Evolutionary conservation across 1,284 basidiomycete genomes (phyloP).

Genomic region (Cystobasidium pallidum): DNA sequence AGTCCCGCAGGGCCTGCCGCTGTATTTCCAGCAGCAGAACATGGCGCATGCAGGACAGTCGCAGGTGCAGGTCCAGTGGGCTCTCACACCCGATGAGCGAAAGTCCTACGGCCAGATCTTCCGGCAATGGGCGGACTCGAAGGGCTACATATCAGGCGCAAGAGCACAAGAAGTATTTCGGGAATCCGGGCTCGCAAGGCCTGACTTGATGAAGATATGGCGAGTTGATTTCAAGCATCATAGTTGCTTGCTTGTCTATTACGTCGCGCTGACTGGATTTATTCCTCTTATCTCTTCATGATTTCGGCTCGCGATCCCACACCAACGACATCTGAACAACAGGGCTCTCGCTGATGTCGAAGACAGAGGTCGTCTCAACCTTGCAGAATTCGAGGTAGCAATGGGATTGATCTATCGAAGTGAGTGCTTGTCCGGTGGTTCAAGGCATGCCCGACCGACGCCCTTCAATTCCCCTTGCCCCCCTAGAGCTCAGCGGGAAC

Average conservation of each 20-base stretch:
- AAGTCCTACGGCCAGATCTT: conserved; percentile 98
- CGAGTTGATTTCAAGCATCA: too few relatives aligned
- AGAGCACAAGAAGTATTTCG: conserved; percentile 93
- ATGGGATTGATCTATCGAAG: conserved; percentile 98
- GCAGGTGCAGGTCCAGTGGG: conserved; percentile 83
- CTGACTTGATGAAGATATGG: conserved; percentile 95
- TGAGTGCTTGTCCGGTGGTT: conserved; percentile 59
- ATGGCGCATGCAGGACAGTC: conserved; percentile 71
- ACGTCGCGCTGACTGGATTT: too few relatives aligned
- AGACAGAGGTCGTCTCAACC: conserved; percentile 89
- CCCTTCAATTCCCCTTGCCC: conserved; percentile 29
- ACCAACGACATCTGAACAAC: too few relatives aligned
- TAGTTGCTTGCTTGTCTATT: too few relatives aligned
- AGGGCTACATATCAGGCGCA: conserved; percentile 82
- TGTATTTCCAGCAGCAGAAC: conserved; percentile 76
- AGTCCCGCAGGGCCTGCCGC: conserved; percentile 62
- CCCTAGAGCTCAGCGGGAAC: conserved; percentile 83
- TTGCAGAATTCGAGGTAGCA: conserved; percentile 96
- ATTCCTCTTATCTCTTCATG: too few relatives aligned
- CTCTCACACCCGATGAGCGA: conserved; percentile 84
- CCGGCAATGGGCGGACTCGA: conserved; percentile 87
- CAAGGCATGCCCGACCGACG: background rate
- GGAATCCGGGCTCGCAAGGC: conserved; percentile 83
- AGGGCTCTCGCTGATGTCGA: conserved; percentile 88
- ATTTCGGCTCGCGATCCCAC: too few relatives aligned